A percentile compares a stretch with the other conserved stretches of the same genome.
phyloP scores from a whole-genome alignment of 768 basidiomycete genomes.

The Leccinellum rugosiceps region DNA sequence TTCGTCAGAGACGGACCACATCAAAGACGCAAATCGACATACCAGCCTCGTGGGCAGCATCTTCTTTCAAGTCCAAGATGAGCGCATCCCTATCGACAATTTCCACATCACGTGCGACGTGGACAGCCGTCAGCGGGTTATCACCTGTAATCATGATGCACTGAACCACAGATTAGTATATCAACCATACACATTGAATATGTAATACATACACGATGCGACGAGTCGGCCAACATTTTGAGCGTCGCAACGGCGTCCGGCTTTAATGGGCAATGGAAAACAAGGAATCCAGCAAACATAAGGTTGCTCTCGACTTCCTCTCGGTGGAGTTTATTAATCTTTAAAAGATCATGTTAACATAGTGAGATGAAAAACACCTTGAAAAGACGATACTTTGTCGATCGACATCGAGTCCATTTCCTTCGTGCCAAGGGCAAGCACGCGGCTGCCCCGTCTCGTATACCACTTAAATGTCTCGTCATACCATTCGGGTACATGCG shows the following conservation, averaged over 20 bases:
- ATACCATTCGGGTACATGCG: constrained; percentile 68
- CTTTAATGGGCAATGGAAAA: constrained; percentile 98
- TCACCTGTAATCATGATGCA: constrained; percentile 99
- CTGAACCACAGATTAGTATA: constrained; percentile 36
- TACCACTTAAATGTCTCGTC: constrained; percentile 96
- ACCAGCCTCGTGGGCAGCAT: constrained; percentile 69
- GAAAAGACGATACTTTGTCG: constrained; percentile 58
- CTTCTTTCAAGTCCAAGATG: constrained; percentile 87
- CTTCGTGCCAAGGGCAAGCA: constrained; percentile 88
- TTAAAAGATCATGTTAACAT: not conserved
- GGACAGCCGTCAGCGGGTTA: constrained; percentile 94
- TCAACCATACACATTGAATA: not conserved
- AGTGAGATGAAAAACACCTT: not conserved
- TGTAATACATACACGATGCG: constrained; percentile 75
- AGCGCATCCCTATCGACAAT: constrained; percentile 94
- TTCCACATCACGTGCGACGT: constrained; percentile 94
- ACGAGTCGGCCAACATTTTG: constrained; percentile 94
- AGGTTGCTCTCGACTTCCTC: constrained; percentile 77
- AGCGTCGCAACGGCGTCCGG: constrained; percentile 85
- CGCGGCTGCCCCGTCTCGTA: constrained; percentile 89
- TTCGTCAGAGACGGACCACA: not conserved
- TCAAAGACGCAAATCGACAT: constrained; percentile 20
- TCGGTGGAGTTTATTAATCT: constrained; percentile 89
- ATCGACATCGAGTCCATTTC: constrained; percentile 66
- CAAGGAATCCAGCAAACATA: constrained; percentile 91